Percentiles rank a stretch among this genome's conserved stretches.
Conservation (phyloP, 2,329 filamentous ascomycete species). For the Hymenoscyphus fructigenus region DNA sequence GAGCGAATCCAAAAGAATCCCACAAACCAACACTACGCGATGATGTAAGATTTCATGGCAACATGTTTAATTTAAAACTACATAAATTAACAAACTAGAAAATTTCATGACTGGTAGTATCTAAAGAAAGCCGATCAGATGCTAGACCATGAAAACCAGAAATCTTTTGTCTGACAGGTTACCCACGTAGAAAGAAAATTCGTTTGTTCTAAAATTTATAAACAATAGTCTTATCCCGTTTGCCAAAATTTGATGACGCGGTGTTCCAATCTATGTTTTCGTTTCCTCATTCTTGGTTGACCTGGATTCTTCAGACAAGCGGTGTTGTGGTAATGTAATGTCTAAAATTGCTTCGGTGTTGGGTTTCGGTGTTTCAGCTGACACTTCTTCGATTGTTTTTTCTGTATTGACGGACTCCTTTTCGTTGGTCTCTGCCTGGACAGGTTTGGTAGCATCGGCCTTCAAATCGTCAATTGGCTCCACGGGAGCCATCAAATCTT, state of each 20-base stretch:
- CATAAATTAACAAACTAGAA: not conserved
- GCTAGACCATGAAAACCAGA: not conserved
- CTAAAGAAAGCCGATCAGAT: not conserved
- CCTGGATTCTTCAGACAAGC: not conserved
- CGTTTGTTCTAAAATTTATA: not conserved
- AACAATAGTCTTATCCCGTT: not conserved
- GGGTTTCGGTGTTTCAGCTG: constrained; percentile 9
- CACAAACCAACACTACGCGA: not conserved
- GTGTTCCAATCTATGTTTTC: not conserved
- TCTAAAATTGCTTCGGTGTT: constrained; percentile 15
- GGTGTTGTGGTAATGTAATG: constrained; percentile 18
- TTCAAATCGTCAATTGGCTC: not conserved
- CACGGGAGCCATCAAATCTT: not conserved
- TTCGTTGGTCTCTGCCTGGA: not conserved
- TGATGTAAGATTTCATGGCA: not conserved
- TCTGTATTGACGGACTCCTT: not conserved
- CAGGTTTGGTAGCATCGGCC: not conserved
- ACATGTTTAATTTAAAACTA: not conserved
- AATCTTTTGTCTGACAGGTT: not conserved
- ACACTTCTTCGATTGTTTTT: constrained; percentile 1
- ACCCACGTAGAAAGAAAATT: not conserved
- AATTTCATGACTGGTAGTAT: not conserved
- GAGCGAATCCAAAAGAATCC: not conserved
- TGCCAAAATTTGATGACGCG: not conserved
- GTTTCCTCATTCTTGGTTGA: not conserved